Evolutionary conservation across 495 filamentous ascomycete species (phyloP).

Genomic region (Penicillium psychrofluorescens): DNA sequence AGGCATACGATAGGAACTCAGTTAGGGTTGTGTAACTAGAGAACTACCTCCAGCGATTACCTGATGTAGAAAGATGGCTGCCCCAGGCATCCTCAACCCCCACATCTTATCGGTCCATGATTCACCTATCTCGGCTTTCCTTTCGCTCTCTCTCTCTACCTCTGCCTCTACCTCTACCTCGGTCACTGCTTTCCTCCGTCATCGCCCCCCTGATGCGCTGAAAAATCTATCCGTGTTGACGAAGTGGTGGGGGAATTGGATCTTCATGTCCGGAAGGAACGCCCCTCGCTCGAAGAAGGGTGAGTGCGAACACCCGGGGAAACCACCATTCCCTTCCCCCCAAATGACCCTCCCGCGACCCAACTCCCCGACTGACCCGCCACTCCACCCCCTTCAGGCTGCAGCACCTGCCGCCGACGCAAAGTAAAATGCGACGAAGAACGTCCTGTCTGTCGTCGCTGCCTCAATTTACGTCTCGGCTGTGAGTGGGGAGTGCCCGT

Average conservation of each 20-base stretch:
- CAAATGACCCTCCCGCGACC: slow-evolving; percentile 3
- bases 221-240: not conserved
- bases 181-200: too few relatives aligned
- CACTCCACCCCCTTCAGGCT: slow-evolving; percentile 16
- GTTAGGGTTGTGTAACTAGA: too few relatives aligned
- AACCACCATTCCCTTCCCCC: slow-evolving; percentile 1
- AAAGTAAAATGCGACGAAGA: slow-evolving; percentile 52
- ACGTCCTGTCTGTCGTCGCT: slow-evolving; percentile 42
- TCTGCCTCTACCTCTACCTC: too few relatives aligned
- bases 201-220: slow-evolving; percentile 7
- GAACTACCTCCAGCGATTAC: too few relatives aligned
- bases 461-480: slow-evolving; percentile 22
- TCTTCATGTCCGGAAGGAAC: slow-evolving; percentile 35
- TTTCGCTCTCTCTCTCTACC: not conserved
- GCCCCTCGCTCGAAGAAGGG: slow-evolving; percentile 42
- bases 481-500: slow-evolving; percentile 35
- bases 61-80: too few relatives aligned
- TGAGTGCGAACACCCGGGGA: slow-evolving; percentile 1
- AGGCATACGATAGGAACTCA: not conserved
- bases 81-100: too few relatives aligned
- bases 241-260: slow-evolving; percentile 15
- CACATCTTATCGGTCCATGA: not conserved
- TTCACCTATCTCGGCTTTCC: too few relatives aligned
- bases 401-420: slow-evolving; percentile 47
- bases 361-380: not conserved